Evolutionary conservation across 352 stramenopile genomes (phyloP).

Genomic region (Phytophthora ohioensis): DNA sequence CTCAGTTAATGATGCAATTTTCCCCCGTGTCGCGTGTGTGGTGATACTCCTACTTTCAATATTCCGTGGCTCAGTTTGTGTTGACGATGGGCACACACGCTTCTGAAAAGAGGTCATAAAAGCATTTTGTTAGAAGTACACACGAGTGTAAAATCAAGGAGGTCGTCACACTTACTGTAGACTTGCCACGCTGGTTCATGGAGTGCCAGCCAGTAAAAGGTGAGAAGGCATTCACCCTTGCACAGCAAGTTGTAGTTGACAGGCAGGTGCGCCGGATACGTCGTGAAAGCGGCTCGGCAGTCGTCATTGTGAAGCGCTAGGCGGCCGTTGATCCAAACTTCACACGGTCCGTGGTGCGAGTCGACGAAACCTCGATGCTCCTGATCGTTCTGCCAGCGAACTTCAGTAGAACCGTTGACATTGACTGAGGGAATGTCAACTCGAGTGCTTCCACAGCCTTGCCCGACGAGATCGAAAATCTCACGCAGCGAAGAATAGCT

Average conservation of each 20-base stretch:
- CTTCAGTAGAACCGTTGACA: slow-evolving; percentile 35
- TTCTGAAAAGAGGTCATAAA: slow-evolving; percentile 6
- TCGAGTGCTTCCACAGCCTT: slow-evolving; percentile 44
- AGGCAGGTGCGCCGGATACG: slow-evolving; percentile 45
- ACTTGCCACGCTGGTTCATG: slow-evolving; percentile 53
- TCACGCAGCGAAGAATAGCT: slow-evolving; percentile 47
- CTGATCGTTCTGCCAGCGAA: slow-evolving; percentile 53
- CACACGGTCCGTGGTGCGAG: slow-evolving; percentile 63
- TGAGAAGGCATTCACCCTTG: slow-evolving; percentile 49
- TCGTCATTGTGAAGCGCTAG: slow-evolving; percentile 50
- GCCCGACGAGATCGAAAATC: slow-evolving; percentile 38
- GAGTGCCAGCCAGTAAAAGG: slow-evolving; percentile 64
- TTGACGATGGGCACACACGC: slow-evolving; percentile 20
- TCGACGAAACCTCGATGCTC: slow-evolving; percentile 50
- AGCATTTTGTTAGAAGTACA: background rate
- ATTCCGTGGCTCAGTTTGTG: background rate
- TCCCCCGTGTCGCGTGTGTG: no score
- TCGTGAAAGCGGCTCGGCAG: slow-evolving; percentile 45
- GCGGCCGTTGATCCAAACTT: slow-evolving; percentile 56
- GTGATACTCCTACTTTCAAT: no score
- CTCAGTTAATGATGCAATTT: no score
- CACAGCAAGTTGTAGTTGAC: slow-evolving; percentile 44
- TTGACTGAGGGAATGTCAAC: slow-evolving; percentile 32
- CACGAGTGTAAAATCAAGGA: background rate
- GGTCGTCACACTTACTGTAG: slow-evolving; percentile 36